Evolutionary conservation across 306 rosid genomes (phyloP), one percentile per base, ranked within the genome.

Genomic region (Myrica gale): DNA sequence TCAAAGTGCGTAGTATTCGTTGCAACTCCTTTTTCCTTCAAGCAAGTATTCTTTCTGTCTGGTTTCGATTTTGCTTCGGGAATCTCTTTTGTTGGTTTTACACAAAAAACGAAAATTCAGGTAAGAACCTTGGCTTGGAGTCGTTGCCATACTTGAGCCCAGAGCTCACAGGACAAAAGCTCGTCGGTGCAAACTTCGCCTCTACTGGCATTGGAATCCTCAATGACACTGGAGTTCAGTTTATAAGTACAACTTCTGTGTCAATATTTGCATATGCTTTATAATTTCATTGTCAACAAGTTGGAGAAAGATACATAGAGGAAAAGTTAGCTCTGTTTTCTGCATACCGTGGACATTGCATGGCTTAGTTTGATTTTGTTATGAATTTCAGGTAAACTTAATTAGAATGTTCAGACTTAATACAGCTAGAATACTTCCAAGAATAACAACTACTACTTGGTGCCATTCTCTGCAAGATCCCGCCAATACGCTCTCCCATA

Each of bases 201-300:
- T 93, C 98, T 0, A 96, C 98, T 60, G 98, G 98, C 41, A 90
- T 93, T 56, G 98, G 98, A 54, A 90, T 93, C 71, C 96, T 93
- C 74, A 93, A 93, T 41, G 98, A 93, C 80, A 93, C 96, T 0
- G 98, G 98, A 76, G 15, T 90, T 79, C 98, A 93, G 80, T 93
- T 93, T 88, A 96, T 93, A 74, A 81, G 95, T 76, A 9, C 26
- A 55, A 5, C 13, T 48, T 23, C 4, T 4, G 65, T 21, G 65
- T 23, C 37, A 6, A 10, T 10, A 58, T 26, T 58, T 58, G 37
- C 37, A 26, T 4, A 20, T 23, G 4, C 26, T 58, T 23, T 20
- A 57, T 20, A 8, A 10, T 58, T 21, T 32, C 37, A 3, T 32
- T 32, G 37, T 3, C 37, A 2, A 32, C 37, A 3, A 32, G 37